phyloP scores from a whole-genome alignment of 148 eudicot genomes.

The Arbutus unedo region DNA sequence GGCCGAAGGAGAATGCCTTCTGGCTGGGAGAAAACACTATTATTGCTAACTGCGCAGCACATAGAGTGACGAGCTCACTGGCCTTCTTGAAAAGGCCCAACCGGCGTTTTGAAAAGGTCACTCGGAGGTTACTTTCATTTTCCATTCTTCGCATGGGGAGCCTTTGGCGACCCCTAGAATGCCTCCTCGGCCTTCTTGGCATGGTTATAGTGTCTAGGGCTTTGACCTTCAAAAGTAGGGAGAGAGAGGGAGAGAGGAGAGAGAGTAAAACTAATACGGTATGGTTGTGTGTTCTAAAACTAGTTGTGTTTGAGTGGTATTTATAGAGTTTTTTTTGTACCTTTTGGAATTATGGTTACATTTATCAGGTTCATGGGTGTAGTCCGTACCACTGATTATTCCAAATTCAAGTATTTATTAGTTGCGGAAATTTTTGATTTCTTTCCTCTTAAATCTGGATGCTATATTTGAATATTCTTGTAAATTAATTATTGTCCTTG shows the following conservation, averaged over 20 bases:
- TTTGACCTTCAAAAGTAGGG: no score
- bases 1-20: conserved; percentile 28
- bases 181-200: no score
- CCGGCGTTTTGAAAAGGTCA: conserved; percentile 37
- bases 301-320: background rate
- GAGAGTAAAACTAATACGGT: background rate
- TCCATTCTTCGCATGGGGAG: conserved; percentile 20
- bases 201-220: no score
- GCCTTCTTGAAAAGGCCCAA: conserved; percentile 37
- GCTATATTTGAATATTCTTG: background rate
- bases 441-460: background rate
- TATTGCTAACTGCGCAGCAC: conserved; percentile 26
- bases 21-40: conserved; percentile 26
- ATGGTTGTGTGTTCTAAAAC: background rate
- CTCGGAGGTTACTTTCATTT: conserved; percentile 16
- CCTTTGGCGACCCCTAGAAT: conserved; percentile 28
- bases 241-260: no score
- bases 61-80: conserved; percentile 32
- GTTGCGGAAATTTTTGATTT: background rate
- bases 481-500: background rate
- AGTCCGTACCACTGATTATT: background rate
- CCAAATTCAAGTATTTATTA: background rate
- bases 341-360: background rate
- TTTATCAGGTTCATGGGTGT: background rate
- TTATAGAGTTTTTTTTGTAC: background rate